Evolutionary conservation across 805 yeast genomes (phyloP).

Genomic region (Tetrapisispora nanseiensis): DNA sequence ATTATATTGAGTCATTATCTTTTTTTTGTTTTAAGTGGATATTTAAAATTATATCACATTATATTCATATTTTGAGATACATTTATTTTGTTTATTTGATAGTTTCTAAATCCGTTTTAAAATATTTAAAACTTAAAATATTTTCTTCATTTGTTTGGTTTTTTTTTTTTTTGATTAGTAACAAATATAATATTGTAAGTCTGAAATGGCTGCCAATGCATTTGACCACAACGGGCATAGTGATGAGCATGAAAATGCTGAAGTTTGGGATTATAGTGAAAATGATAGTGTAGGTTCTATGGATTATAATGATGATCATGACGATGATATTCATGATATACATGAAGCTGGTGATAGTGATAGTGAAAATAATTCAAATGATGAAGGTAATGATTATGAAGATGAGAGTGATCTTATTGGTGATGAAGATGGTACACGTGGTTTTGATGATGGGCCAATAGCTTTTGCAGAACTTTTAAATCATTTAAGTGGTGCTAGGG

Average conservation of each 20-base stretch:
- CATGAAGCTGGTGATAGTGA: constrained; percentile 16
- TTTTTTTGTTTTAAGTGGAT: too few relatives aligned
- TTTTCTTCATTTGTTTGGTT: not conserved
- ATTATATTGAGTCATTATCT: too few relatives aligned
- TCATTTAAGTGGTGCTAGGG: constrained; percentile 10
- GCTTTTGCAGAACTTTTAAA: constrained; percentile 22
- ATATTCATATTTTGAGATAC: too few relatives aligned
- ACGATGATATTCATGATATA: constrained; percentile 16
- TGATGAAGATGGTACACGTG: not conserved
- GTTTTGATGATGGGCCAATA: constrained; percentile 9
- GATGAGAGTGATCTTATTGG: constrained; percentile 11
- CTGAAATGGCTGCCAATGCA: not conserved
- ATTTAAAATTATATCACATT: too few relatives aligned
- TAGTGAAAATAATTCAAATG: not conserved
- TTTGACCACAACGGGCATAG: not conserved
- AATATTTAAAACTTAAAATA: not conserved
- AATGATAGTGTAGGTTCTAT: constrained; percentile 7
- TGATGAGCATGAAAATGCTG: not conserved
- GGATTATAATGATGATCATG: constrained; percentile 20
- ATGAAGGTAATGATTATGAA: constrained; percentile 14
- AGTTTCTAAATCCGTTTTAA: too few relatives aligned
- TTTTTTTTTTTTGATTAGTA: not conserved
- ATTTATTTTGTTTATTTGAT: too few relatives aligned
- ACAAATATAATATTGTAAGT: not conserved
- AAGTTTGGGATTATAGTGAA: constrained; percentile 2